Base-by-base conservation (phyloP, 805 yeast genomes). In the Zygoascus flipseniorum region DNA sequence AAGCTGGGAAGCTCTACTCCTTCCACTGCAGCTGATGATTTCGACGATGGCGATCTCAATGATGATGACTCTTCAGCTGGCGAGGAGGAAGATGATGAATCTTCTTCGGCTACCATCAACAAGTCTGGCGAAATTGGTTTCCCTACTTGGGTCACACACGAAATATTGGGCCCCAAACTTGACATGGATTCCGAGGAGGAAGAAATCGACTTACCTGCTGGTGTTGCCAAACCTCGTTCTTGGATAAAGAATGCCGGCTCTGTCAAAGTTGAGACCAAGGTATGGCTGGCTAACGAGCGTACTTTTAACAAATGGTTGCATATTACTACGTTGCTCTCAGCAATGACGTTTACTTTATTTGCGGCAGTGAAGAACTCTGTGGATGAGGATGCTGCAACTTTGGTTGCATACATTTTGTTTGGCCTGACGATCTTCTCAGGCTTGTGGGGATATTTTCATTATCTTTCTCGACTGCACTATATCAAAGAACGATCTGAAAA, bases 271-370 rank as follows among this genome's bases (percentile, higher is more conserved):
- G 99, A 93, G 73, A 95, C 98, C 31, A 93, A 93, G 66, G 99
- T 93, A 13, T 93, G 98, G 97, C 76, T 93, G 58, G 99, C 99
- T 31, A 93, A 93, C 66, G 99, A 93, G 73, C 85, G 99, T 69
- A 93, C 99, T 2, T 92, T 90, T 73, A 85, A 88, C 74, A 80
- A 95, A 69, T 93, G 99, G 99, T 75, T 93, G 59, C 89, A 85
- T 57, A 92, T 92, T 20, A 86, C 95, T 13, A 81, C 95, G 0
- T 73, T 93, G 65, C 76, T 93, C 60, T 82, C 96, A 19, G 83
- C 90, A 0, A 72, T 93, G 62, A 89, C 98, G 0, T 89, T 90
- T 65, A 77, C 93, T 14, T 79, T 93, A 52, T 87, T 87, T 72
- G 79, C 83, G 43, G 83, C 96, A 10, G 86, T 88, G 19, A 74